Percentiles rank a stretch among this genome's conserved stretches.
Evolutionary conservation across 805 yeast species (phyloP).

Genomic region (Sungouiozyma ichnusensis): DNA sequence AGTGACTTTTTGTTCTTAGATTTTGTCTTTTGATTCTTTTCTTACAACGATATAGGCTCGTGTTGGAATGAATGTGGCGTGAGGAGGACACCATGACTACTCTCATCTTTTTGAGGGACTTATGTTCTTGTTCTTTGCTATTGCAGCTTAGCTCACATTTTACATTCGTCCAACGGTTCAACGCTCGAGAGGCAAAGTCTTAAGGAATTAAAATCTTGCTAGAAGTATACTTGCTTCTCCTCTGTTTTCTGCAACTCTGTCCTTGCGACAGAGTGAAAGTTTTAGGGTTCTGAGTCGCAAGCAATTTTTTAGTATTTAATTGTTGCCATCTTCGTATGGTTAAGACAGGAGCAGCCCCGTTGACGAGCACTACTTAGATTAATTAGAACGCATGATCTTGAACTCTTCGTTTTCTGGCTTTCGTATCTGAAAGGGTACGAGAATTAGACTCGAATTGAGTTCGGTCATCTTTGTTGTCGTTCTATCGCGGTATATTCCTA

Average conservation of each 20-base stretch:
- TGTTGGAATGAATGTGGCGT: constrained; percentile 12
- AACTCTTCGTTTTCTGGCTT: constrained; percentile 21
- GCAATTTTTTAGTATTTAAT: constrained; percentile 20
- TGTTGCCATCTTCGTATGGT: constrained; percentile 40
- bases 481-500: constrained; percentile 97
- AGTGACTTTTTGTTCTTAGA: not conserved
- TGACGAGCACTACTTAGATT: constrained; percentile 77
- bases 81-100: constrained; percentile 1
- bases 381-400: constrained; percentile 39
- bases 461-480: constrained; percentile 48
- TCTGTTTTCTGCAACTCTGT: constrained; percentile 16
- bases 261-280: too few relatives aligned
- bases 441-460: constrained; percentile 36
- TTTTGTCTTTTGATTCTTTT: not conserved
- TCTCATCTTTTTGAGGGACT: constrained; percentile 6
- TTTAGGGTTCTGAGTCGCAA: constrained; percentile 25
- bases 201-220: constrained; percentile 18
- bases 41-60: constrained; percentile 18
- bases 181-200: constrained; percentile 59
- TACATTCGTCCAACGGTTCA: constrained; percentile 41
- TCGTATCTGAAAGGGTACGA: constrained; percentile 4
- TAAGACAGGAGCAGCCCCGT: constrained; percentile 89
- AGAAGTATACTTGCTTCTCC: constrained; percentile 22
- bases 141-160: constrained; percentile 24
- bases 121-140: constrained; percentile 22